Base-by-base conservation (phyloP, 208 protist genomes). In the Trypanosoma boissoni region DNA sequence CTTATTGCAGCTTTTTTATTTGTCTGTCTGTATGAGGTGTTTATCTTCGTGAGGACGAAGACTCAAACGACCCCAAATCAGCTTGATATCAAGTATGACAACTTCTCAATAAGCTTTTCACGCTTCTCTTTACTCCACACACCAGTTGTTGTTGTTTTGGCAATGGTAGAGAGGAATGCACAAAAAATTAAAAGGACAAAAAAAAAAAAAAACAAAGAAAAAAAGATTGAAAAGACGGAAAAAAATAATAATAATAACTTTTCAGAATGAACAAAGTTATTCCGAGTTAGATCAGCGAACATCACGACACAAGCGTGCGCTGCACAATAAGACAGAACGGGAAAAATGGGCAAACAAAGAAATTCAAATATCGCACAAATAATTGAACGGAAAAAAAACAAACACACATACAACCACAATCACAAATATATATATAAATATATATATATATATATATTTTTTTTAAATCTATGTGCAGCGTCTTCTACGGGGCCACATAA, bases 181-280 rank as follows among this genome's bases (percentile, higher is more conserved):
- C 26, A 23, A 14, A 52, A 52, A 9, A 12, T 29, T 3, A 43
- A 67, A 16, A 26, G 18, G 3, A 64, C 20, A 63, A 41, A 43
- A 32, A 29, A 37, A 69, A 52, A 63, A n/a, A 56, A 39, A 56
- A 58, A 53, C 29, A 18, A 67, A 54, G 36, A 42, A 49, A 39
- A 28, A 14, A 56, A 56, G 5, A 20, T 26, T 8, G 52, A 26
- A 62, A 24, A 3, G 29, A 18, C 18, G 28, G 6, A 49, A 26
- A 59, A 37, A 44, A 59, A 41, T 34, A 14, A 26, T 7, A 29
- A 27, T 41, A 34, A 59, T 7, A 3, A 34, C 37, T 18, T 56
- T 34, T 56, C 8, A 5, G 8, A 24, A 55, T 4, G 53, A 57
- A 36, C 23, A 54, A 21, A 31, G n/a, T n/a, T n/a, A n/a, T n/a